Percentiles rank a stretch among this genome's conserved stretches.
Conservation (phyloP, 108 stramenopile species). For the Cyclotella choctawhatcheeana region DNA sequence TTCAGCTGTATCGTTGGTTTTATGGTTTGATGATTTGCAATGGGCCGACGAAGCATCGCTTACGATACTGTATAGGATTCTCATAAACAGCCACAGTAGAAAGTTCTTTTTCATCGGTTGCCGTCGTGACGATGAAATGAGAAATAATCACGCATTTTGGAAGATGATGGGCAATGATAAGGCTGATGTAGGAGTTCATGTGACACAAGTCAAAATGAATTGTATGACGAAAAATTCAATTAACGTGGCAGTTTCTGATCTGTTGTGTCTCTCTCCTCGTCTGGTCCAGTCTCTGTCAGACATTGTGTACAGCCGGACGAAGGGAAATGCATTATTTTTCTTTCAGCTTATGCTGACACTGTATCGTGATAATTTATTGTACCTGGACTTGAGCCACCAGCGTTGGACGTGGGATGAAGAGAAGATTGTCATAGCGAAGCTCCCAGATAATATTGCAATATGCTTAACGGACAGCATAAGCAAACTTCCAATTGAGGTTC, state of each 20-base stretch:
- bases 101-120: constrained; percentile 19
- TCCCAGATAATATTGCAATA: constrained; percentile 20
- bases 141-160: constrained; percentile 6
- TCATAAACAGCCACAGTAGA: neutral
- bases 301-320: constrained; percentile 21
- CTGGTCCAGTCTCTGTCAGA: constrained; percentile 11
- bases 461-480: constrained; percentile 16
- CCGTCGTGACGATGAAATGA: constrained; percentile 25
- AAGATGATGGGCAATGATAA: constrained; percentile 1
- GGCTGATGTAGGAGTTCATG: neutral
- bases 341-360: constrained; percentile 14
- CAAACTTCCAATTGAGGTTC: constrained; percentile 14
- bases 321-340: constrained; percentile 23
- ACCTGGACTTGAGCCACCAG: neutral
- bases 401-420: constrained; percentile 35
- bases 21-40: constrained; percentile 14
- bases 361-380: neutral
- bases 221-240: constrained; percentile 12
- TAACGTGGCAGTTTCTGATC: constrained; percentile 24
- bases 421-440: constrained; percentile 1
- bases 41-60: constrained; percentile 23
- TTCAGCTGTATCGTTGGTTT: neutral
- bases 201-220: neutral
- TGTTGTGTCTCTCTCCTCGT: constrained; percentile 14
- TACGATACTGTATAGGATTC: constrained; percentile 1